These are phyloP conservation scores for Fraxinus nigra DNA, from an alignment of 305 asterid species.

Conservation along the genomic window DNA sequence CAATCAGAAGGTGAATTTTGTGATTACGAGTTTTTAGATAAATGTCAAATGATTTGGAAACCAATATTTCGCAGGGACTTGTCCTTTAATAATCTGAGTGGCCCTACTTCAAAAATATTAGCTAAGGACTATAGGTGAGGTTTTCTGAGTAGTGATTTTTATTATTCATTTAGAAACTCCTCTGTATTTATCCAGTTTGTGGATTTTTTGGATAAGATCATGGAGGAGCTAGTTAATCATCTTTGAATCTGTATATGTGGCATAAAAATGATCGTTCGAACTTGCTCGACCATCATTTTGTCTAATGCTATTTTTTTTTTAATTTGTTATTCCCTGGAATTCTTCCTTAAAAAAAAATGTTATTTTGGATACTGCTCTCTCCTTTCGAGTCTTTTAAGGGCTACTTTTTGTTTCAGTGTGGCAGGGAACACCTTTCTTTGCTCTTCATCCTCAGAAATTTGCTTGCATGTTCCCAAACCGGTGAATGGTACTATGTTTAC, in stretches of 20 bases:
- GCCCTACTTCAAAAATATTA: slow-evolving; percentile 70
- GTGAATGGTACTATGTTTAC: slow-evolving; percentile 50
- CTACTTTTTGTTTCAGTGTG: slow-evolving; percentile 50
- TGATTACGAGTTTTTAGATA: neutral
- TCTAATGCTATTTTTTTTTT: neutral
- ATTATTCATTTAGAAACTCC: neutral
- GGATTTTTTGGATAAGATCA: neutral
- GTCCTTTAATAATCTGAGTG: slow-evolving; percentile 83
- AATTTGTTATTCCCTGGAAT: neutral
- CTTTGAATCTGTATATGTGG: neutral
- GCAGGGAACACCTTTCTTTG: slow-evolving; percentile 83
- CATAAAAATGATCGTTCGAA: neutral
- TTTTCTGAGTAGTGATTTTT: slow-evolving; percentile 12
- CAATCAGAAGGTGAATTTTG: slow-evolving; percentile 19
- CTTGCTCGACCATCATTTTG: neutral
- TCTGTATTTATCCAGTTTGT: neutral
- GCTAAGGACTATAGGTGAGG: slow-evolving; percentile 86
- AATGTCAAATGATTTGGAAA: slow-evolving; percentile 12
- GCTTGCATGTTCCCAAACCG: slow-evolving; percentile 53
- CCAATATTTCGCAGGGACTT: slow-evolving; percentile 66
- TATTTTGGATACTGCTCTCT: neutral
- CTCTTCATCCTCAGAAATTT: slow-evolving; percentile 57
- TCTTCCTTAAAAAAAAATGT: neutral
- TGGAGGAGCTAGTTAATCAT: neutral
- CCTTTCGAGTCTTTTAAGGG: slow-evolving; percentile 13